Conservation (phyloP, 768 basidiomycete genomes). For the Tubosaeta sp. region DNA sequence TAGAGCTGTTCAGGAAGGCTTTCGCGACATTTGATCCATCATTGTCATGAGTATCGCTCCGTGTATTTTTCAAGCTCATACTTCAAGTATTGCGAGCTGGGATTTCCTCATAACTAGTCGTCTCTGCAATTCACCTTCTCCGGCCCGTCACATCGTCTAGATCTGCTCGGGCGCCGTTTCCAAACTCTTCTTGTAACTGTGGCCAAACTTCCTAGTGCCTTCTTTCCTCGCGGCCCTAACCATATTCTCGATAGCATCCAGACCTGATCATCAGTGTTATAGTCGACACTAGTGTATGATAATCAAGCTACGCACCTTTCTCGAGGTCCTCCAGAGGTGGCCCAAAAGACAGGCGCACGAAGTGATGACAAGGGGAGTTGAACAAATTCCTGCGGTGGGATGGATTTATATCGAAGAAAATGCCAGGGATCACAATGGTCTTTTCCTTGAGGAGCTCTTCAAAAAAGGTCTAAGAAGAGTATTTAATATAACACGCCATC, state of each 20-base stretch:
- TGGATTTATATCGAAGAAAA: conserved; percentile 81
- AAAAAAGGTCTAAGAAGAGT: conserved; percentile 71
- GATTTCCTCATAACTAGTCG: background rate
- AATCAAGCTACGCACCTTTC: conserved; percentile 44
- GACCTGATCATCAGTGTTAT: conserved; percentile 37
- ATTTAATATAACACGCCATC: conserved; percentile 1
- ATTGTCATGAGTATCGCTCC: conserved; percentile 15
- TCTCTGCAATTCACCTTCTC: background rate
- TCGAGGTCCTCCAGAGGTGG: conserved; percentile 78
- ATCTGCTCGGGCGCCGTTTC: conserved; percentile 32
- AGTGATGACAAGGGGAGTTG: conserved; percentile 87
- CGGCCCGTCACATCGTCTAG: conserved; percentile 3
- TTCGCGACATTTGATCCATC: conserved; percentile 72
- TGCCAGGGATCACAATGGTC: conserved; percentile 88
- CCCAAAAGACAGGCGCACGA: conserved; percentile 83
- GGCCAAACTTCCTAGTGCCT: conserved; percentile 61
- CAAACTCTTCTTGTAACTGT: conserved; percentile 61
- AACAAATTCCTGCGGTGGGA: conserved; percentile 84
- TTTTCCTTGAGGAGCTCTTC: conserved; percentile 89
- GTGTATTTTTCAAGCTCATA: background rate
- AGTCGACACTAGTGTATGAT: background rate
- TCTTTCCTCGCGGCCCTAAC: conserved; percentile 63
- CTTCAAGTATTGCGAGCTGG: background rate
- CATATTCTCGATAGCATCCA: conserved; percentile 83
- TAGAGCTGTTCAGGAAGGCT: conserved; percentile 75